Base-by-base conservation (phyloP, 2,329 filamentous ascomycete genomes). In the Alternaria tenuissima region DNA sequence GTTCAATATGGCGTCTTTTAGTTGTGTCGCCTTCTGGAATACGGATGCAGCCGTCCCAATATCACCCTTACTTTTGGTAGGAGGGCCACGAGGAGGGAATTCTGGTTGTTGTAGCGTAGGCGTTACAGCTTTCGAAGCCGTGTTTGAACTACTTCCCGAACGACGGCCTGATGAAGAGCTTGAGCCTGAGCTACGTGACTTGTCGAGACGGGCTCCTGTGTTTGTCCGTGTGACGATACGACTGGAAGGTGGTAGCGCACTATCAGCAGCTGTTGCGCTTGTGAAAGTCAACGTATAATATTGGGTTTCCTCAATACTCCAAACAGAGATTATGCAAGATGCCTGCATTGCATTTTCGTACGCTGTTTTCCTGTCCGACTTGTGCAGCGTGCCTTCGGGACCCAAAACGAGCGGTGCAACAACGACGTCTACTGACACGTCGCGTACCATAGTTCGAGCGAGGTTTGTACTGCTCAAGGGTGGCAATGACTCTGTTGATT, bases 211-310 rank as follows among this genome's bases (percentile, higher is more conserved):
- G 11, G 65, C 53, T 12, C 67, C 75, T 8, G 76, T 74, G n/a
- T 75, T 74, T 22, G 80, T 78, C 22, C 80, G 76, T 11, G 79
- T 78, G 3, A 84, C 82, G 0, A 79, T 80, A 26, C 82, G 73
- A 32, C 70, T 81, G 7, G 76, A 74, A 9, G 73, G 64, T 14
- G 55, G 69, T 38, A 67, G 61, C 24, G 55, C 32, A 32, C 62
- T 7, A 3, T 66, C 64, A n/a, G 64, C 65, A 22, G 65, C 39
- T 48, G 67, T 67, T 16, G 86, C 84, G 62, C 84, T 88, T 11
- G 90, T 93, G 62, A 94, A 93, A 0, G 90, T 92, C 59, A 93
- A 80, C 2, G 89, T 93, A 72, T 88, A 93, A 76, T 89, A 93
- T 9, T 84, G 87, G 66, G 89, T 85, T 20, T 85, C 83, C 42